Evolutionary conservation across 768 basidiomycete species (phyloP), one percentile per base, ranked within the genome.

Genomic region (Tulasnella sp.): DNA sequence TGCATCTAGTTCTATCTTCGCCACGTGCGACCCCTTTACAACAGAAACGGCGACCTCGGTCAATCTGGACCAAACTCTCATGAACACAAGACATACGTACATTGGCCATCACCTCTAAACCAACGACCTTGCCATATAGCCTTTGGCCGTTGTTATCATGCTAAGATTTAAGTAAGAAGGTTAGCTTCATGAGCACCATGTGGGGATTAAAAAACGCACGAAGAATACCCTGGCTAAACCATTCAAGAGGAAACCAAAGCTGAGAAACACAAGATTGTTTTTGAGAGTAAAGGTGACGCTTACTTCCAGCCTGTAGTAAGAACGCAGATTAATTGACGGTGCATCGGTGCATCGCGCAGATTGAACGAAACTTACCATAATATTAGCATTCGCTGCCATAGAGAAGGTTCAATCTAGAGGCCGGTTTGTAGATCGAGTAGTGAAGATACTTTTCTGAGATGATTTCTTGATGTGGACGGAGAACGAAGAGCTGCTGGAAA

Each of bases 181-280:
- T n/a, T 19, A 52, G 19, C 7, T 48, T 48, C 45, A 48, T n/a
- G 45, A 5, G 25, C 41, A 48, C 19, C 25, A 7, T 48, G 4
- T 4, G 19, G 21, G 44, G 21, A 46, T 15, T 25, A 12, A 1
- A 8, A 11, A 27, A 59, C 57, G 46, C 49, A 59, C 57, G 49
- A 59, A 59, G 57, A 59, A 59, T 59, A 59, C 57, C 57, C 57
- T 19, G 15, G 57, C 57, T 59, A 43, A 4, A 9, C 29, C 27
- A 21, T n/a, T 22, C 43, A 41, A 42, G 43, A 55, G 42, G 4
- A 29, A 43, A 25, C 17, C 44, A 11, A n/a, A 15, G 34, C 34
- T 38, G 15, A 38, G 15, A 7, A 38, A 7, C 34, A 15, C 34
- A n/a, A n/a, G 34, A 15, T 7, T 15, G 34, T 15, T 5, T 38